These are phyloP conservation scores for Nicotiana noctiflora DNA, from an alignment of 257 asterid species.

Conservation along the genomic window DNA sequence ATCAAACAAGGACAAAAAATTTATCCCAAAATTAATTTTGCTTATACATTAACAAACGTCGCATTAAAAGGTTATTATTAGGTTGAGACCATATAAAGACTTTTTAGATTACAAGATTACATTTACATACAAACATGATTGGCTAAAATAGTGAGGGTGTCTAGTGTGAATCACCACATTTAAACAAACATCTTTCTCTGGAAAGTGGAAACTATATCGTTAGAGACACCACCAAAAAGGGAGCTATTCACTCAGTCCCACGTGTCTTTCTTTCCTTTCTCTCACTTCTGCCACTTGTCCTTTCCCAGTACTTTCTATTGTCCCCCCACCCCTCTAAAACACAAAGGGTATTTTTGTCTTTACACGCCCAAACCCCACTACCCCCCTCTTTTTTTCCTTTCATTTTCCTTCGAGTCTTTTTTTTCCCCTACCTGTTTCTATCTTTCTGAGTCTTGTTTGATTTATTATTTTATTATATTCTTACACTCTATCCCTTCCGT, in stretches of 20 bases:
- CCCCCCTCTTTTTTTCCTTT: background rate
- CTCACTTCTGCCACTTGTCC: conserved; percentile 61
- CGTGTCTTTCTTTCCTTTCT: conserved; percentile 43
- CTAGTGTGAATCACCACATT: background rate
- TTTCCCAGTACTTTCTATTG: conserved; percentile 19
- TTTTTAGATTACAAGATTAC: no score
- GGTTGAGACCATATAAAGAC: no score
- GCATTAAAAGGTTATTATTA: no score
- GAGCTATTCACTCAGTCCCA: conserved; percentile 46
- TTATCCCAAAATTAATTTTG: no score
- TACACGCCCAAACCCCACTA: background rate
- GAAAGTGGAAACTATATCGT: conserved; percentile 17
- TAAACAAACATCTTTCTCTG: background rate
- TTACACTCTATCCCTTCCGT: background rate
- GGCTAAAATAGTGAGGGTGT: background rate
- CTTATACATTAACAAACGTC: no score
- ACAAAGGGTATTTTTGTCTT: conserved; percentile 32
- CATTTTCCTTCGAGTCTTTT: conserved; percentile 14
- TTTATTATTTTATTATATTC: background rate
- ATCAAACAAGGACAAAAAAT: no score
- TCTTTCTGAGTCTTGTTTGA: conserved; percentile 1
- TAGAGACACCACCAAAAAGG: conserved; percentile 40
- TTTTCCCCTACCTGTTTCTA: background rate
- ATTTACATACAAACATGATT: background rate
- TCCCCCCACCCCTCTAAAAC: background rate